phyloP scores from a whole-genome alignment of 2,329 filamentous ascomycete genomes.

The Davidsoniella neocaledoniae region DNA sequence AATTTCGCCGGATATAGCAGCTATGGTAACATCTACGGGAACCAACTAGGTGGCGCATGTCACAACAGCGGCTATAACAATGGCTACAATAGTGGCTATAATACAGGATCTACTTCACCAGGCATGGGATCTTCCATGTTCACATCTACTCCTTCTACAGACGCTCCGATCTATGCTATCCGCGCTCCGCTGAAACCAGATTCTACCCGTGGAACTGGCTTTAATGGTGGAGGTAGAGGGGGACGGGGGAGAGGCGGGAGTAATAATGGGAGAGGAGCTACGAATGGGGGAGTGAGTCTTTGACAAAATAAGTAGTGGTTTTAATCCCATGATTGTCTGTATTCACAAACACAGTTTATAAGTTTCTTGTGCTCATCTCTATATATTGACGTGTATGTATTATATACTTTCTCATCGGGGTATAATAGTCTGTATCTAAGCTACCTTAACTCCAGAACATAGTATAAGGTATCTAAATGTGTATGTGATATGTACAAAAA shows the following conservation, averaged over 20 bases:
- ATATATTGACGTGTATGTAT: too few relatives aligned
- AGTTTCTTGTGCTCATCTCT: too few relatives aligned
- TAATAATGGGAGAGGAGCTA: neutral
- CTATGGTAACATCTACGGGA: too few relatives aligned
- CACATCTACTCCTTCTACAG: slow-evolving; percentile 37
- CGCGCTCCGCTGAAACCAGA: slow-evolving; percentile 67
- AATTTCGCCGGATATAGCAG: too few relatives aligned
- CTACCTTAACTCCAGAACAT: neutral
- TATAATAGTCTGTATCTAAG: too few relatives aligned
- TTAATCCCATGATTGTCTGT: too few relatives aligned
- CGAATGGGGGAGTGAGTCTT: slow-evolving; percentile 5
- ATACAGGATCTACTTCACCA: neutral
- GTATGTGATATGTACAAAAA: neutral
- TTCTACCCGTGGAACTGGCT: slow-evolving; percentile 56
- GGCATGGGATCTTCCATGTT: slow-evolving; percentile 20
- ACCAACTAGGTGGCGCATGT: too few relatives aligned
- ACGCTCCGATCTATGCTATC: slow-evolving; percentile 51
- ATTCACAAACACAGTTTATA: too few relatives aligned
- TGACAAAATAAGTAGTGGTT: too few relatives aligned
- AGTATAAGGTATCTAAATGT: neutral
- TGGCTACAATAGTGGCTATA: too few relatives aligned
- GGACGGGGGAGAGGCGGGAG: neutral
- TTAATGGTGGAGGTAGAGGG: slow-evolving; percentile 28
- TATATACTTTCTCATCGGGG: too few relatives aligned
- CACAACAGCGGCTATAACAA: too few relatives aligned